Percentiles rank a stretch among this genome's conserved stretches.
Evolutionary conservation across 805 yeast species (phyloP).

Genomic region (Debaryomyces prosopidis): DNA sequence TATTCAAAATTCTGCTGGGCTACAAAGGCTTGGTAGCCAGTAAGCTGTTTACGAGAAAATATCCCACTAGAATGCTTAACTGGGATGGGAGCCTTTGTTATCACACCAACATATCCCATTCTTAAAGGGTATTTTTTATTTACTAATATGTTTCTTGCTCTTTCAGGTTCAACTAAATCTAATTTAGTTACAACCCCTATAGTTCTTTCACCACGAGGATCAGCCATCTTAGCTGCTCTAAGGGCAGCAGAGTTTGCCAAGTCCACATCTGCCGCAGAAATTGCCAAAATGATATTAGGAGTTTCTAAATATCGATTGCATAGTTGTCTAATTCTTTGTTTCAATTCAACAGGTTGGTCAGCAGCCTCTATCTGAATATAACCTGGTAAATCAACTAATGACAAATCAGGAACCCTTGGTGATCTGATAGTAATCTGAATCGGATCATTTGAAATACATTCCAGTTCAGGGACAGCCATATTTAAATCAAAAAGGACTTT

Average conservation of each 20-base stretch:
- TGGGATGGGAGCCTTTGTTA: slow-evolving; percentile 71
- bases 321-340: slow-evolving; percentile 71
- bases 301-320: slow-evolving; percentile 85
- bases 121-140: slow-evolving; percentile 85
- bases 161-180: slow-evolving; percentile 80
- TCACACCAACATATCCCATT: slow-evolving; percentile 99
- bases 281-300: slow-evolving; percentile 93
- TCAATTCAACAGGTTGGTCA: slow-evolving; percentile 87
- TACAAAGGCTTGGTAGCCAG: slow-evolving; percentile 62
- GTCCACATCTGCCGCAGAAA: slow-evolving; percentile 97
- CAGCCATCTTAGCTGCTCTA: slow-evolving; percentile 84
- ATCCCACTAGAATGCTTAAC: slow-evolving; percentile 24
- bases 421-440: slow-evolving; percentile 90
- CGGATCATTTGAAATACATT: slow-evolving; percentile 90
- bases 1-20: slow-evolving; percentile 63
- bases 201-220: slow-evolving; percentile 93
- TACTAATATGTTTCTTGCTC: slow-evolving; percentile 65
- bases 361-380: slow-evolving; percentile 96
- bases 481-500: slow-evolving; percentile 84
- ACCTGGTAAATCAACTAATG: slow-evolving; percentile 95
- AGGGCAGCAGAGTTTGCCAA: slow-evolving; percentile 94
- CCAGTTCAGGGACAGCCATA: slow-evolving; percentile 84
- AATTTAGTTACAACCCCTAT: slow-evolving; percentile 94
- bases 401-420: slow-evolving; percentile 84
- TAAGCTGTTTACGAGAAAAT: slow-evolving; percentile 45